Evolutionary conservation across 208 protist genomes (phyloP).

Genomic region (Trypanosoma cruzi): DNA sequence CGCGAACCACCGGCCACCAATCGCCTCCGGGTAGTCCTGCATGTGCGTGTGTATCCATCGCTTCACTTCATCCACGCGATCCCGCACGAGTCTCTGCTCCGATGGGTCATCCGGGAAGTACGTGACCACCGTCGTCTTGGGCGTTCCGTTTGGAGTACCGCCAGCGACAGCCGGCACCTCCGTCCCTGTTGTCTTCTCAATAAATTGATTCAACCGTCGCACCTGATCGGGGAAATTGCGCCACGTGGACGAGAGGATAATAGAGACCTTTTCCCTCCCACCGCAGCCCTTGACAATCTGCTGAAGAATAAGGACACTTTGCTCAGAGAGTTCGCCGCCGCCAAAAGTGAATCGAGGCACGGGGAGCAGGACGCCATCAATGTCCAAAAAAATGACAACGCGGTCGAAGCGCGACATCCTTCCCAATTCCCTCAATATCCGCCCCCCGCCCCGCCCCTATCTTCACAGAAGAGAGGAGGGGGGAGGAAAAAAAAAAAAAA

Average conservation of each 20-base stretch:
- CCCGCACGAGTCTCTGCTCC: slow-evolving; percentile 81
- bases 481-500: not conserved
- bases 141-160: slow-evolving; percentile 75
- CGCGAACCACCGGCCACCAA: slow-evolving; percentile 81
- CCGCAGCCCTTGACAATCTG: slow-evolving; percentile 46
- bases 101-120: slow-evolving; percentile 81
- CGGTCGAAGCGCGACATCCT: slow-evolving; percentile 38
- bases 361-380: slow-evolving; percentile 85
- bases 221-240: slow-evolving; percentile 73
- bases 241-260: slow-evolving; percentile 88
- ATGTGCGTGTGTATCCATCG: slow-evolving; percentile 80
- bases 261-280: slow-evolving; percentile 57
- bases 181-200: slow-evolving; percentile 38
- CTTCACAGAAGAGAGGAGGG: too few relatives aligned
- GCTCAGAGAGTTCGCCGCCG: slow-evolving; percentile 63
- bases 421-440: too few relatives aligned
- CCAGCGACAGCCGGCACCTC: slow-evolving; percentile 49
- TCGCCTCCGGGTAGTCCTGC: slow-evolving; percentile 67
- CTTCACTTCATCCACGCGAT: slow-evolving; percentile 82
- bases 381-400: slow-evolving; percentile 84
- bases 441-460: too few relatives aligned
- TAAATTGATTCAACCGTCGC: slow-evolving; percentile 58
- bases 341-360: slow-evolving; percentile 84
- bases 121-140: slow-evolving; percentile 58
- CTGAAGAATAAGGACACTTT: slow-evolving; percentile 55